phyloP scores from a whole-genome alignment of 192 early-diverging fungal species.

The Dissophora ornata region DNA sequence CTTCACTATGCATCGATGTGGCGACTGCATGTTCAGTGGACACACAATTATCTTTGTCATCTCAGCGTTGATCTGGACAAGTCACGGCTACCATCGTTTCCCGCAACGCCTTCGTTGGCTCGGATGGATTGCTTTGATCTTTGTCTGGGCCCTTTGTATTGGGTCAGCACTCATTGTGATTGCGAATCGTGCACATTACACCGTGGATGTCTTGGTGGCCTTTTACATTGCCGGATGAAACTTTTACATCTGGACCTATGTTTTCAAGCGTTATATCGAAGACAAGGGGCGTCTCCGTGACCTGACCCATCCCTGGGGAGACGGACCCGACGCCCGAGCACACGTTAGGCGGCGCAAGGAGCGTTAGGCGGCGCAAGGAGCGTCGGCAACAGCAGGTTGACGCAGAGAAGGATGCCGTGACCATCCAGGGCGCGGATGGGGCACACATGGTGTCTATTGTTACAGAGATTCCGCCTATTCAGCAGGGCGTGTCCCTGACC shows the following conservation, averaged over 20 bases:
- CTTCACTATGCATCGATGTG: slow-evolving; percentile 69
- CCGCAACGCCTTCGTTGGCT: slow-evolving; percentile 41
- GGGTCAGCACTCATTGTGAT: slow-evolving; percentile 69
- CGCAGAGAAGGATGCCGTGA: slow-evolving; percentile 13
- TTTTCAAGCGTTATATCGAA: slow-evolving; percentile 41
- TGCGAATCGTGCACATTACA: slow-evolving; percentile 74
- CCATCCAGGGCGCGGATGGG: background rate
- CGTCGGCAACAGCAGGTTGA: slow-evolving; percentile 7
- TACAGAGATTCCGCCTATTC: slow-evolving; percentile 9
- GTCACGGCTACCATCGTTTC: slow-evolving; percentile 59
- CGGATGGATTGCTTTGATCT: slow-evolving; percentile 51
- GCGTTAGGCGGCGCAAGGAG: background rate
- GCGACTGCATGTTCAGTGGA: slow-evolving; percentile 74
- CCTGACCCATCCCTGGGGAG: slow-evolving; percentile 42
- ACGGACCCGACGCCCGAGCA: slow-evolving; percentile 29
- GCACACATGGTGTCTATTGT: slow-evolving; percentile 19
- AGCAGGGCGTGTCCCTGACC: background rate
- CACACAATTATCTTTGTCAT: slow-evolving; percentile 74
- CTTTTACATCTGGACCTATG: slow-evolving; percentile 59
- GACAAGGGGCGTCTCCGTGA: slow-evolving; percentile 29
- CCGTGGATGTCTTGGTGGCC: slow-evolving; percentile 70
- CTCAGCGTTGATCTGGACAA: slow-evolving; percentile 68
- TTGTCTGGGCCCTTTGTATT: slow-evolving; percentile 62
- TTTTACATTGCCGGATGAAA: slow-evolving; percentile 69
- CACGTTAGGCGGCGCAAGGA: slow-evolving; percentile 12